Conservation (phyloP, 768 basidiomycete species). For the Leccinum uliginosum region DNA sequence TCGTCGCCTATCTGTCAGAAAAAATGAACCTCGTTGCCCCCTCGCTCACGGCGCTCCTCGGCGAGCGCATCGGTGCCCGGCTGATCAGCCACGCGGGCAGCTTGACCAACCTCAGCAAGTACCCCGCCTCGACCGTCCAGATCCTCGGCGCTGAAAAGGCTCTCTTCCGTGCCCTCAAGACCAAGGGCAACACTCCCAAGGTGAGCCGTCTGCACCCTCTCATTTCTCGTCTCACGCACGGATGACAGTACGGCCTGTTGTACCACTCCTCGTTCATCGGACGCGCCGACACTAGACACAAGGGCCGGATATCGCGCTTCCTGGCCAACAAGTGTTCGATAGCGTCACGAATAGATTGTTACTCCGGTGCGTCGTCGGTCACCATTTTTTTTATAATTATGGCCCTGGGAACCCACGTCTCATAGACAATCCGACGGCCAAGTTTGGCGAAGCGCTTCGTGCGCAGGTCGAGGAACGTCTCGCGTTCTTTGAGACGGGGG, state of each 20-base stretch:
- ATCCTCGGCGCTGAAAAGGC: slow-evolving; percentile 98
- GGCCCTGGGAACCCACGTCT: not conserved
- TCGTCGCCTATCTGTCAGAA: slow-evolving; percentile 83
- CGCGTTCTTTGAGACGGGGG: slow-evolving; percentile 89
- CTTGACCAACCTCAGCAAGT: slow-evolving; percentile 95
- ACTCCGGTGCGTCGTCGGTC: slow-evolving; percentile 52
- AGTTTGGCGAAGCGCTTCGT: slow-evolving; percentile 92
- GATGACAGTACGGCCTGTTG: slow-evolving; percentile 86
- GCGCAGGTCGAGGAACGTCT: slow-evolving; percentile 95
- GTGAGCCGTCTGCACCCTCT: slow-evolving; percentile 32
- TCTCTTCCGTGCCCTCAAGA: slow-evolving; percentile 94
- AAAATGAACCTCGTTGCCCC: slow-evolving; percentile 99
- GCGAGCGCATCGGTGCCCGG: slow-evolving; percentile 88
- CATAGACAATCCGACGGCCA: slow-evolving; percentile 77
- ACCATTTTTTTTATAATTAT: not conserved
- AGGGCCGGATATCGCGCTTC: slow-evolving; percentile 98
- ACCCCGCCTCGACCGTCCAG: slow-evolving; percentile 97
- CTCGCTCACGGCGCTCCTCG: slow-evolving; percentile 83
- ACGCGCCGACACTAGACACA: slow-evolving; percentile 89
- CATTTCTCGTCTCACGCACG: not conserved
- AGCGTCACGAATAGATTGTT: slow-evolving; percentile 95
- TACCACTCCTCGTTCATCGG: slow-evolving; percentile 98
- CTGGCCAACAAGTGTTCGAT: slow-evolving; percentile 98
- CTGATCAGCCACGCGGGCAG: slow-evolving; percentile 96
- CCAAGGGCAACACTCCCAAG: slow-evolving; percentile 98